Evolutionary conservation across 768 basidiomycete genomes (phyloP), one percentile per base, ranked within the genome.

Genomic region (Solioccasus polychromus): DNA sequence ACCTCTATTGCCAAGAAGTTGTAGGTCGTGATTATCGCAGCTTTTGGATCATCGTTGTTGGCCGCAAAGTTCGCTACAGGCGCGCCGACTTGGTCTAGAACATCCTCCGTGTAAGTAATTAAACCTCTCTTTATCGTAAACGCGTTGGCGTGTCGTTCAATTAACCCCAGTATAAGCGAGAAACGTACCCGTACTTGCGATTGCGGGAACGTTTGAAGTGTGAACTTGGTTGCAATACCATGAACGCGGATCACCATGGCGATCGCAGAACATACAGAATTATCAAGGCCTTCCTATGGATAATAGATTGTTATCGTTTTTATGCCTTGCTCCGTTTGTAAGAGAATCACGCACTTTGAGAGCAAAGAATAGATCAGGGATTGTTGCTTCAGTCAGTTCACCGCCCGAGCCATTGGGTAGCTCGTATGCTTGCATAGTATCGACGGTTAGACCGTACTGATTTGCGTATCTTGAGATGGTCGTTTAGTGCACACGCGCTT

Each of bases 401-500:
- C 55, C 58, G 2, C 80, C 61, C 0, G 61, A 68, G 8, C 82
- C 82, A 52, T 73, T 72, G 0, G 82, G 81, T 6, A 86, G 71
- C 48, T 85, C 77, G 53, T 67, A 83, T 0, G 74, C 74, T 8
- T 64, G 62, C 45, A 84, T 69, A 4, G 66, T 82, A 51, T 85
- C 84, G 22, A 73, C 44, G 0, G 78, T 72, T 31, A 85, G 51
- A 5, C 84, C 83, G 53, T 74, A 68, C 47, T 80, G 78, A 54
- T 84, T 84, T 1, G 78, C 76, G 49, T 73, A 68, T 77, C 76
- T 85, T 9, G 83, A 83, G 53, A 80, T 85, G 3, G 83, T 83
- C 76, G 8, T n/a, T n/a, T 19, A 17, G 24, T 24, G 30, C 31
- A 38, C 26, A 28, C 19, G 35, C 31, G 8, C 20, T 12, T 11